A percentile compares a stretch with the other conserved stretches of the same genome.
Evolutionary conservation across 2,329 filamentous ascomycete species (phyloP).

Genomic region (Fusarium sp.): DNA sequence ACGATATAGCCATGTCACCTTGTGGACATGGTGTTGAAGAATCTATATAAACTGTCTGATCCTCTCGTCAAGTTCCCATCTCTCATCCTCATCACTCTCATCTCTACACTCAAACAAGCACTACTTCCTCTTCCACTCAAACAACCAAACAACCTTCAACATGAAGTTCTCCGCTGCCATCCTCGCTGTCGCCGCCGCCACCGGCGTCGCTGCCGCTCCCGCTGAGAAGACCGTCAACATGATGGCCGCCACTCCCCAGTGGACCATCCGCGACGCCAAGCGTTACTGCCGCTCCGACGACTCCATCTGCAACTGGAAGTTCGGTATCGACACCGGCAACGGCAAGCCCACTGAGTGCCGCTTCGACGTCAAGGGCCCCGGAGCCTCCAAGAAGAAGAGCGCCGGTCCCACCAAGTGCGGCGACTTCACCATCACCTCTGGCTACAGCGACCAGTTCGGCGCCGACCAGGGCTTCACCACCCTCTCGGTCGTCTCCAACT

Average conservation of each 20-base stretch:
- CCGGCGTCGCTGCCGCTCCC: slow-evolving; percentile 56
- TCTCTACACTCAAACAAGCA: slow-evolving; percentile 14
- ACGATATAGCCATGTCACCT: neutral
- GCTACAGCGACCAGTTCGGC: slow-evolving; percentile 71
- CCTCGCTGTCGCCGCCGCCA: slow-evolving; percentile 55
- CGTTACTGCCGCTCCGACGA: slow-evolving; percentile 59
- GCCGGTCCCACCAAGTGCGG: slow-evolving; percentile 63
- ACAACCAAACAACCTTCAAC: slow-evolving; percentile 45
- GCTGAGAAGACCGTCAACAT: slow-evolving; percentile 54
- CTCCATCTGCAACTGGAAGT: slow-evolving; percentile 61
- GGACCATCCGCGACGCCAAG: slow-evolving; percentile 59
- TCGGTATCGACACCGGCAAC: slow-evolving; percentile 61
- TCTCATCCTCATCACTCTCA: slow-evolving; percentile 27
- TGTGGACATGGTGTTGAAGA: neutral
- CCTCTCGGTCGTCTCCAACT: slow-evolving; percentile 63
- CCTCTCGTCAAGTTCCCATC: slow-evolving; percentile 3
- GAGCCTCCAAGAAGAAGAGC: slow-evolving; percentile 54
- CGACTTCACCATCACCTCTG: slow-evolving; percentile 65
- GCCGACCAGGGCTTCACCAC: slow-evolving; percentile 68
- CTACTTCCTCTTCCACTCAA: slow-evolving; percentile 9
- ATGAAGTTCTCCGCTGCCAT: slow-evolving; percentile 63
- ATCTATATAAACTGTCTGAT: slow-evolving; percentile 36
- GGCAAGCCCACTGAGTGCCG: slow-evolving; percentile 53
- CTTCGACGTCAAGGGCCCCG: slow-evolving; percentile 51
- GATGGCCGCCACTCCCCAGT: slow-evolving; percentile 58